A percentile compares a stretch with the other conserved stretches of the same genome.
phyloP scores from a whole-genome alignment of 2,329 filamentous ascomycete genomes.

The Trichoderma koningii region DNA sequence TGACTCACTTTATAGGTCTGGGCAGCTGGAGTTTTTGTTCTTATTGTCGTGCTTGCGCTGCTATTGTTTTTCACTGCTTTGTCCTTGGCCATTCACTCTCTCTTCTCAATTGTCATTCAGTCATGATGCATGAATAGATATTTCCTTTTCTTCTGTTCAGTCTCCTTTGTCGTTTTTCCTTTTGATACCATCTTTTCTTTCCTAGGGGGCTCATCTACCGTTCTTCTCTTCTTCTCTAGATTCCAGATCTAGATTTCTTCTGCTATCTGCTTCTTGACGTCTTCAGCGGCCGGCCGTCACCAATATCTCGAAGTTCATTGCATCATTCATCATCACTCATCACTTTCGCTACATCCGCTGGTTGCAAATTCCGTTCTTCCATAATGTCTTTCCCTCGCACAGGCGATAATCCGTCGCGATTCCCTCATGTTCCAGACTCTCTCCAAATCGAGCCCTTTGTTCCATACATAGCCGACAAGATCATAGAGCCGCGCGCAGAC shows the following conservation, averaged over 20 bases:
- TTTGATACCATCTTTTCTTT: neutral
- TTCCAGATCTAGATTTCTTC: neutral
- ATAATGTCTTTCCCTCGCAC: constrained; percentile 45
- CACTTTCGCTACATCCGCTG: constrained; percentile 33
- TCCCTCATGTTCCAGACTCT: constrained; percentile 44
- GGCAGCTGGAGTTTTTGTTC: neutral
- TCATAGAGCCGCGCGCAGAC: constrained; percentile 46
- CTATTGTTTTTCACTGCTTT: constrained; percentile 19
- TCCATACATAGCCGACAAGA: constrained; percentile 38
- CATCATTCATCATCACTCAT: constrained; percentile 17
- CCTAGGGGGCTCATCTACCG: neutral
- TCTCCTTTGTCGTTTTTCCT: neutral
- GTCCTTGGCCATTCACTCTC: neutral
- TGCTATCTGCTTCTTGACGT: neutral
- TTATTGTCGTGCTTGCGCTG: constrained; percentile 14
- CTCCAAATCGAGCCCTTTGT: constrained; percentile 44
- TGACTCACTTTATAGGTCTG: neutral
- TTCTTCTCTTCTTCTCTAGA: neutral
- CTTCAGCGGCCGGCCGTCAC: constrained; percentile 28
- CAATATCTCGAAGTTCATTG: constrained; percentile 1
- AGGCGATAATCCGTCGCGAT: constrained; percentile 37
- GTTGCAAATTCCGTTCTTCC: neutral
- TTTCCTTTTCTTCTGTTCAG: neutral
- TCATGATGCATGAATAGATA: constrained; percentile 2
- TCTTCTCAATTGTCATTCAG: constrained; percentile 1